These are phyloP conservation scores for Phytophthora quininea DNA, from an alignment of 352 stramenopile species.

Conservation along the genomic window DNA sequence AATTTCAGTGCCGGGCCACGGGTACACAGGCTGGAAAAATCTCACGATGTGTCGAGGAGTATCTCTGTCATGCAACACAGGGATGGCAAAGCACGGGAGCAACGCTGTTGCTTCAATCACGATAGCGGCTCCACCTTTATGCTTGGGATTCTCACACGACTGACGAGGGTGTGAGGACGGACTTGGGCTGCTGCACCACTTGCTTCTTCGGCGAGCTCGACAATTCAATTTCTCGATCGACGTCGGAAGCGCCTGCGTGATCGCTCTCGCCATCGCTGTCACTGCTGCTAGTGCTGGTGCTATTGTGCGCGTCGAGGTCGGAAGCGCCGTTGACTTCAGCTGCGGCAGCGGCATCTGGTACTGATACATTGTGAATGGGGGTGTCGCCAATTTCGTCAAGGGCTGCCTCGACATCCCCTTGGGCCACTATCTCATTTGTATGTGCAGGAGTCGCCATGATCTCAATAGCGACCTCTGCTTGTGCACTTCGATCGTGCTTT, in stretches of 20 bases:
- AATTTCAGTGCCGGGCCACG: neutral
- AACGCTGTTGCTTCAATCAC: constrained; percentile 16
- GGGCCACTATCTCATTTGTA: constrained; percentile 15
- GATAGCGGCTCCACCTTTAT: constrained; percentile 21
- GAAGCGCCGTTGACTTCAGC: constrained; percentile 24
- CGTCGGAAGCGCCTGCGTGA: constrained; percentile 21
- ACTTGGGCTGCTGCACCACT: constrained; percentile 48
- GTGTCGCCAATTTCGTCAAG: constrained; percentile 46
- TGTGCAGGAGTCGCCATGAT: constrained; percentile 40
- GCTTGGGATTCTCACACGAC: constrained; percentile 48
- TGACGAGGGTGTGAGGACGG: constrained; percentile 56
- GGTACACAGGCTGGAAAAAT: no score
- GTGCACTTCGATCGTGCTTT: constrained; percentile 38
- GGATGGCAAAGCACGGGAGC: constrained; percentile 7
- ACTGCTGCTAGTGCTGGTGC: constrained; percentile 36
- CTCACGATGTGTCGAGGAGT: constrained; percentile 11
- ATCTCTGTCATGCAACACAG: constrained; percentile 8
- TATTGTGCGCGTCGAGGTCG: constrained; percentile 36
- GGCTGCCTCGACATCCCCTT: constrained; percentile 28
- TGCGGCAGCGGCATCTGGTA: constrained; percentile 29
- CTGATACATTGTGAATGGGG: constrained; percentile 61
- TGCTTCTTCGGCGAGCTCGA: constrained; percentile 41
- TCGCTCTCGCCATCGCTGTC: constrained; percentile 27
- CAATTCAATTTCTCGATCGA: constrained; percentile 27
- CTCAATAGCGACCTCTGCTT: constrained; percentile 44